Base-by-base conservation (phyloP, 129 eudicot genomes). In the Silybum marianum region DNA sequence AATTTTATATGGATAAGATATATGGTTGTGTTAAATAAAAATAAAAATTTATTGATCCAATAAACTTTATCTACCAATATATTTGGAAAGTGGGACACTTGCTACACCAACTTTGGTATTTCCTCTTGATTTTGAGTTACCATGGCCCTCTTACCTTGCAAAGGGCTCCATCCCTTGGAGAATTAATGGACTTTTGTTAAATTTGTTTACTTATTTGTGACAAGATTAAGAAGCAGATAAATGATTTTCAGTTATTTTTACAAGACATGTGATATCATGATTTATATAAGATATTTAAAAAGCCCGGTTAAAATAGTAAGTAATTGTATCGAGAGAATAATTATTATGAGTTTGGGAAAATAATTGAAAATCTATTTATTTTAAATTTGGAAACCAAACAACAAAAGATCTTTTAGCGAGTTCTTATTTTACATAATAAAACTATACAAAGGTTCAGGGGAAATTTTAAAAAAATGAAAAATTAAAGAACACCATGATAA, bases 61-160 rank as follows among this genome's bases (percentile, higher is more conserved):
- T 54, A 22, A 54, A 54, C 22, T 54, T 54, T 54, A 7, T 18
- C 22, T 5, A 54, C n/a, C 63, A 54, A 54, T 58, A 7, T 18
- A 58, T 58, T 58, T 58, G 66, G 23, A n/a, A 58, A 24, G 66
- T 58, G 66, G 63, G 66, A 19, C 66, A 58, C 19, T 58, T 58
- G 66, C 66, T 19, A n/a, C 66, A 58, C 66, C 66, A 58, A 58
- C 66, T 58, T 58, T 58, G 66, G 23, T n/a, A 58, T 58, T n/a
- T 58, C 66, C 66, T 6, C 9, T 58, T 8, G 6, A 54, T 54
- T 18, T 58, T 58, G 23, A 21, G 66, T 58, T 58, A n/a, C 7
- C 23, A 19, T 58, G 66, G 66, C 10, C n/a, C 66, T 18, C n/a
- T 51, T 51, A 51, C 63, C 8, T 51, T 51, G 18, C 19, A 51